These are phyloP conservation scores for Epichloe gansuensis DNA, from an alignment of 2,329 filamentous ascomycete genomes.

Conservation along the genomic window DNA sequence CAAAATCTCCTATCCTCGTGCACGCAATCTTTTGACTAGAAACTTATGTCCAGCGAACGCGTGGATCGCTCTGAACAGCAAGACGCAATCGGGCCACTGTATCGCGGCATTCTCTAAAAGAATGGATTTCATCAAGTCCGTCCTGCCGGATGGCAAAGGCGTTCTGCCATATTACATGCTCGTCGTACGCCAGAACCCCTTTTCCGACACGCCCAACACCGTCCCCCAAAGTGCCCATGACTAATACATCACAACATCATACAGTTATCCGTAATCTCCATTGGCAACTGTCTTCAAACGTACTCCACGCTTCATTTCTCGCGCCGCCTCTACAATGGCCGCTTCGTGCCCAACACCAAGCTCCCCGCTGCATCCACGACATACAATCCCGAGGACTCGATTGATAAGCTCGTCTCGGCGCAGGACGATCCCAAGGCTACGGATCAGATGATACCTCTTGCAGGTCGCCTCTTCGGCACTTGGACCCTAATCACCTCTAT, in stretches of 20 bases:
- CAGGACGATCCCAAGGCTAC: slow-evolving; percentile 33
- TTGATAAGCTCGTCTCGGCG: slow-evolving; percentile 35
- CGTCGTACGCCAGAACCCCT: slow-evolving; percentile 27
- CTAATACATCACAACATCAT: not conserved
- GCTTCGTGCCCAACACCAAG: slow-evolving; percentile 38
- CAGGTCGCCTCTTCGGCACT: slow-evolving; percentile 69
- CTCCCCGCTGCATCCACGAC: slow-evolving; percentile 27
- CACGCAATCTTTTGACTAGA: not conserved
- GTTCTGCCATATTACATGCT: slow-evolving; percentile 47
- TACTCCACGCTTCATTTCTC: slow-evolving; percentile 72
- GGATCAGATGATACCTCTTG: slow-evolving; percentile 60
- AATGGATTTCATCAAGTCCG: slow-evolving; percentile 33
- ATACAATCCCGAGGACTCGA: slow-evolving; percentile 39
- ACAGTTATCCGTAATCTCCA: slow-evolving; percentile 69
- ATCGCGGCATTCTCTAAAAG: not conserved
- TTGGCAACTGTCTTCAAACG: slow-evolving; percentile 75
- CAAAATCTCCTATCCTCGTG: not conserved
- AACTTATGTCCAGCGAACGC: not conserved
- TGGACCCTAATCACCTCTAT: slow-evolving; percentile 74
- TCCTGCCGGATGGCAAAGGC: slow-evolving; percentile 38
- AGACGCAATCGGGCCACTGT: not conserved
- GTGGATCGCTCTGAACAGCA: not conserved
- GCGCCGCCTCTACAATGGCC: slow-evolving; percentile 70
- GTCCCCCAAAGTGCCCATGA: not conserved
- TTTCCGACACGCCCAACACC: slow-evolving; percentile 3